A percentile compares a stretch with the other conserved stretches of the same genome.
Conservation (phyloP, 768 basidiomycete species). For the Imleria badia region DNA sequence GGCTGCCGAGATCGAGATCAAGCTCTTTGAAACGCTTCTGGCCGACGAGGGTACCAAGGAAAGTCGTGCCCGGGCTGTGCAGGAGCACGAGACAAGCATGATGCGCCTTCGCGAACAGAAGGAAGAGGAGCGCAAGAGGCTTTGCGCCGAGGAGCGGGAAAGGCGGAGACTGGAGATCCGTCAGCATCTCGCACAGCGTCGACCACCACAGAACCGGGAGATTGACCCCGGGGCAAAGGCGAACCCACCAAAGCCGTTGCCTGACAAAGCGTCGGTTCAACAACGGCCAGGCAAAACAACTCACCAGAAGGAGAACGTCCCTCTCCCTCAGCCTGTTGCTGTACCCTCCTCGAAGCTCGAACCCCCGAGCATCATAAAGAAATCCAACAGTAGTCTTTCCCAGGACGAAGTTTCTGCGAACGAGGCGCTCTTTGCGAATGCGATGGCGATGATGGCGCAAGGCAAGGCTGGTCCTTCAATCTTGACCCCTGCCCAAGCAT, state of each 20-base stretch:
- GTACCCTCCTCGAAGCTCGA: constrained; percentile 20
- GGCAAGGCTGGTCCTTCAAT: constrained; percentile 2
- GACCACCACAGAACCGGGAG: constrained; percentile 16
- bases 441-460: constrained; percentile 22
- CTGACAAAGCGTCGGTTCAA: constrained; percentile 16
- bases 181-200: constrained; percentile 21
- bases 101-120: constrained; percentile 34
- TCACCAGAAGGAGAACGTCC: constrained; percentile 30
- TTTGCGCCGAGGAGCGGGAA: constrained; percentile 30
- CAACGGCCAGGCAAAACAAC: constrained; percentile 13
- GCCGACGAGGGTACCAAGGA: constrained; percentile 29
- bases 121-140: constrained; percentile 32
- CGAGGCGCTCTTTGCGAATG: constrained; percentile 27
- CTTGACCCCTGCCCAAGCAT: constrained; percentile 20
- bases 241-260: constrained; percentile 8
- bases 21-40: constrained; percentile 29
- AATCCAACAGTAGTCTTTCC: constrained; percentile 27
- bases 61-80: constrained; percentile 27
- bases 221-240: constrained; percentile 13
- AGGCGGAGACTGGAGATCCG: constrained; percentile 21
- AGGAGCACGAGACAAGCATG: constrained; percentile 34
- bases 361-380: constrained; percentile 21
- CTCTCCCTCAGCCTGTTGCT: constrained; percentile 10
- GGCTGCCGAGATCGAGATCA: constrained; percentile 31
- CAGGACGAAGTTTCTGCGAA: constrained; percentile 25